Base-by-base conservation (phyloP, 73 alveolate genomes). In the Durusdinium trenchii region DNA sequence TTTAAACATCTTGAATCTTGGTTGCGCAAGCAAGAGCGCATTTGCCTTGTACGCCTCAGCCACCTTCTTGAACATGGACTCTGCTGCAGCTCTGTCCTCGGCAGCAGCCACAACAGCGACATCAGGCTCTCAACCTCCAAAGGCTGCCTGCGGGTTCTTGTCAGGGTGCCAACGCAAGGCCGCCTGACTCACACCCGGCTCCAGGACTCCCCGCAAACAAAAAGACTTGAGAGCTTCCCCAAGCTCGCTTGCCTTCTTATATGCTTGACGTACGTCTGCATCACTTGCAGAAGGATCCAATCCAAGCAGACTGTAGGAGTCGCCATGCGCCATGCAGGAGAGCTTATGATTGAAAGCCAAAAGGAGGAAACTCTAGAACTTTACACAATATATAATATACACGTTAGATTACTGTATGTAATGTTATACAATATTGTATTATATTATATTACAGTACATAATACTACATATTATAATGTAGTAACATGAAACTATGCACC, bases 101-200 rank as follows among this genome's bases (percentile, higher is more conserved):
- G 42, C 32, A 45, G 36, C 76, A n/a, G n/a, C n/a, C n/a, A n/a
- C 48, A n/a, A 6, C 28, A 10, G 46, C 12, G 61, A 32, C 73
- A 23, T 60, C 73, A 60, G 73, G n/a, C n/a, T n/a, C 73, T 1
- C 30, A 23, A 23, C 18, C 40, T 0, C 46, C 57, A 16, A 23
- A 32, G 26, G 92, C 50, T 18, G 52, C 96, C 96, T 89, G 64
- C 6, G 96, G 96, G 50, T 89, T 89, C 96, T 89, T 89, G 96
- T 89, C 96, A 3, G 96, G 96, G 30, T 89, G 96, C 96, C 96
- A 89, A 40, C 96, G 96, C 96, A 89, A 46, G 16, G 96, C 96
- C 3, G 96, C 96, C 96, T 89, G 85, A 45, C 0, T 30, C 51
- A 20, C 64, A n/a, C n/a, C n/a, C n/a, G n/a, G n/a, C n/a, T n/a